Evolutionary conservation across 768 basidiomycete genomes (phyloP), one percentile per base, ranked within the genome.

Genomic region (Tephrocybe sp.): DNA sequence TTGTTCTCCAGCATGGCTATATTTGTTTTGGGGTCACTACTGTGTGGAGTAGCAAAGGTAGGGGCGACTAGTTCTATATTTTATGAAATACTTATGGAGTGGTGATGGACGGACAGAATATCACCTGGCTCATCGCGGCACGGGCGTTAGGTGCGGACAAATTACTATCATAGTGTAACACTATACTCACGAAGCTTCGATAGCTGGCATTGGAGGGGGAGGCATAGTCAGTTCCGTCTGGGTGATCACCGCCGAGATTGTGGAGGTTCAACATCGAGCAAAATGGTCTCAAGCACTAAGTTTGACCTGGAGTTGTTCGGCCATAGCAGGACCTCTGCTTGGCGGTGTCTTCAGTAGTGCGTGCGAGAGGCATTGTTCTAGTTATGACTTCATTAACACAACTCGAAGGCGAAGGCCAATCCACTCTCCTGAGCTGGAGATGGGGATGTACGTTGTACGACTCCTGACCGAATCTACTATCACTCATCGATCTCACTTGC

Each of bases 261-360:
- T 92, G 34, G 81, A 84, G 63, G 75, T 82, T 23, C 73, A 70
- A 52, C 70, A 77, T 50, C 80, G 88, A 49, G 84, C 88, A 42
- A 88, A 83, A 63, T 92, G 88, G 90, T 89, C 87, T 10, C 87
- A 88, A 64, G 88, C 88, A 16, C 75, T 91, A 25, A 91, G 89
- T 55, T 64, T 91, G 46, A 92, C 90, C 30, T 92, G 90, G 90
- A 84, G 84, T 52, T 88, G 86, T 62, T 92, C 90, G 36, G 90
- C 90, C 27, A 65, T 91, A 53, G 88, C 89, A 40, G 90, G 91
- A 4, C 90, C 90, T 18, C 66, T 92, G 13, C 70, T 92, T n/a
- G 90, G 90, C 29, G 90, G 90, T 24, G 58, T 85, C 49, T 92
- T 92, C 69, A 90, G 89, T 61, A 73, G 86, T 88, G 53, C 65